A percentile compares a stretch with the other conserved stretches of the same genome.
phyloP scores from a whole-genome alignment of 2,329 filamentous ascomycete species.

The Epichloe hybrida region DNA sequence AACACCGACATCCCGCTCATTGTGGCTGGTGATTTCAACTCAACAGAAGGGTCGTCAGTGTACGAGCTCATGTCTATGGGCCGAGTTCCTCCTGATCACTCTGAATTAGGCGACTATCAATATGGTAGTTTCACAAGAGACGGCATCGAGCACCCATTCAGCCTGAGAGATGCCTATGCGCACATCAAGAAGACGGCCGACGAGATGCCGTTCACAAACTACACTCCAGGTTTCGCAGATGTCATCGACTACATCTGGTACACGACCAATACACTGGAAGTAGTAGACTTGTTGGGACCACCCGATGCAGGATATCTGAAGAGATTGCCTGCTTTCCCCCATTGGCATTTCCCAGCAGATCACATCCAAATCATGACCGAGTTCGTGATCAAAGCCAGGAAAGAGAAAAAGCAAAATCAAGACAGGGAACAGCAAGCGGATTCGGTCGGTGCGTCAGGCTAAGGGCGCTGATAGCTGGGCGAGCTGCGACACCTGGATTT shows the following conservation, averaged over 20 bases:
- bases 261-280: constrained; percentile 76
- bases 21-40: constrained; percentile 95
- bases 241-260: constrained; percentile 98
- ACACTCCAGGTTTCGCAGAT: constrained; percentile 82
- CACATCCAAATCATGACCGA: constrained; percentile 83
- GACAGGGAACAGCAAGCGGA: constrained; percentile 44
- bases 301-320: constrained; percentile 77
- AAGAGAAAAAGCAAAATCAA: constrained; percentile 58
- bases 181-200: constrained; percentile 70
- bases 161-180: constrained; percentile 77
- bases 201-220: constrained; percentile 89
- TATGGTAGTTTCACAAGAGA: constrained; percentile 90
- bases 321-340: constrained; percentile 80
- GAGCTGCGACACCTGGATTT: constrained; percentile 1
- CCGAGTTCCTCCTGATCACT: constrained; percentile 61
- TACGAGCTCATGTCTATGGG: constrained; percentile 82
- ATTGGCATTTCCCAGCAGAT: constrained; percentile 88
- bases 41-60: constrained; percentile 71
- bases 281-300: constrained; percentile 71
- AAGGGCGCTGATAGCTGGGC: constrained; percentile 15
- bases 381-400: constrained; percentile 77
- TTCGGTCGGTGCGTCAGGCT: constrained; percentile 32
- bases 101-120: constrained; percentile 64
- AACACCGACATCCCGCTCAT: constrained; percentile 82
- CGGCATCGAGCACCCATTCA: constrained; percentile 91